phyloP scores from a whole-genome alignment of 192 early-diverging fungal genomes.

The Backusella circina region DNA sequence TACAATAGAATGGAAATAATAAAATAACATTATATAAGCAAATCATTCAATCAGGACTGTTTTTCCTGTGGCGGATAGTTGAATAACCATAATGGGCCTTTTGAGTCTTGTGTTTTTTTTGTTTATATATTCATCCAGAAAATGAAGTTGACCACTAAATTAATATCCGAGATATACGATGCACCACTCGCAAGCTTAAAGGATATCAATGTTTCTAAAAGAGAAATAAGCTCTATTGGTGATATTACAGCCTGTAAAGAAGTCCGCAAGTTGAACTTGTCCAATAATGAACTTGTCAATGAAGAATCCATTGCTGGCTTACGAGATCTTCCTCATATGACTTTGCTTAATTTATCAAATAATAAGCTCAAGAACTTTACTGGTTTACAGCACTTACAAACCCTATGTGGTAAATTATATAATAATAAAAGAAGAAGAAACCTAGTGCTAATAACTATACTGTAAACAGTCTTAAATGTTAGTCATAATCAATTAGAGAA shows the following conservation, averaged over 20 bases:
- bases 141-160: constrained; percentile 50
- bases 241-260: constrained; percentile 62
- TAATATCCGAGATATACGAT: constrained; percentile 35
- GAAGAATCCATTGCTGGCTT: constrained; percentile 51
- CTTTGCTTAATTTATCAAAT: constrained; percentile 59
- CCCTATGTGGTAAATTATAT: constrained; percentile 52
- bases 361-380: constrained; percentile 60
- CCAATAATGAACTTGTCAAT: constrained; percentile 51
- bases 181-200: constrained; percentile 46
- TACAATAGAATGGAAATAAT: too few relatives aligned
- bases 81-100: neutral
- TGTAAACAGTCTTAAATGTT: constrained; percentile 58
- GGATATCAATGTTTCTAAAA: constrained; percentile 49
- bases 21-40: too few relatives aligned
- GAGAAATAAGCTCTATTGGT: constrained; percentile 61
- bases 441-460: too few relatives aligned
- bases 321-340: constrained; percentile 49
- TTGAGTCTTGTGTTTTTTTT: neutral
- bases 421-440: neutral
- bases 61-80: neutral
- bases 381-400: constrained; percentile 50
- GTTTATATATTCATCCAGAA: neutral
- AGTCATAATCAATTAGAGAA: constrained; percentile 60
- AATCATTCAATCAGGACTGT: too few relatives aligned
- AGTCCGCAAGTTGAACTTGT: constrained; percentile 59